Evolutionary conservation across 83 land plant genomes (phyloP), one percentile per base, ranked within the genome.

Genomic region (Picea mariana): DNA sequence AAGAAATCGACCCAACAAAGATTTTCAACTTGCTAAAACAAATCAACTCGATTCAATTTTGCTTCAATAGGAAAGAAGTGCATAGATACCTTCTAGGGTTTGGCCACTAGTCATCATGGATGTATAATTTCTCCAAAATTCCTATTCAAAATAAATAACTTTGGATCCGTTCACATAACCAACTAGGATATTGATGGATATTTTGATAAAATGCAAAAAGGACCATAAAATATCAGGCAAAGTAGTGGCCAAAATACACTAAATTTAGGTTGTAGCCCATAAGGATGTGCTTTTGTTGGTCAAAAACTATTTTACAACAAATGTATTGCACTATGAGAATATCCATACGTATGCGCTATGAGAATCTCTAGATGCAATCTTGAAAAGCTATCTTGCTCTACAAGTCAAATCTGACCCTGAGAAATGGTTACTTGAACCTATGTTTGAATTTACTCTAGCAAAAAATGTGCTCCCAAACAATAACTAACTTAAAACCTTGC

Each of bases 361-460:
- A 31, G 38, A 69, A 38, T 38, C 16, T 69, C 75, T 8, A 69
- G 20, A 69, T 69, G 40, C 49, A 69, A 69, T 40, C 27, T 34
- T 69, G 75, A 18, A 34, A 69, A 31, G 20, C 40, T 38, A 38
- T 38, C 75, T 69, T 38, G n/a, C 47, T 34, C 27, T 16, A 44
- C 6, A 20, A 69, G 47, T 69, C 17, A 69, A 38, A 38, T 44
- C 75, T 38, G n/a, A 31, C 75, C 75, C 75, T 40, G 17, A 15
- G 40, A 31, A 44, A 38, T 17, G 44, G 38, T n/a, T 16, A 38
- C 15, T 38, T 34, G 75, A 69, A 26, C 0, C 75, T 20, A 40
- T 69, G 75, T 13, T 69, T 69, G 75, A 69, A 69, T 69, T 69
- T 69, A 69, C 62, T 82, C 83, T 84, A 82, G 21, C 81, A 62